Evolutionary conservation across 208 protist genomes (phyloP).

Genomic region (Acanthamoeba lenticulata): DNA sequence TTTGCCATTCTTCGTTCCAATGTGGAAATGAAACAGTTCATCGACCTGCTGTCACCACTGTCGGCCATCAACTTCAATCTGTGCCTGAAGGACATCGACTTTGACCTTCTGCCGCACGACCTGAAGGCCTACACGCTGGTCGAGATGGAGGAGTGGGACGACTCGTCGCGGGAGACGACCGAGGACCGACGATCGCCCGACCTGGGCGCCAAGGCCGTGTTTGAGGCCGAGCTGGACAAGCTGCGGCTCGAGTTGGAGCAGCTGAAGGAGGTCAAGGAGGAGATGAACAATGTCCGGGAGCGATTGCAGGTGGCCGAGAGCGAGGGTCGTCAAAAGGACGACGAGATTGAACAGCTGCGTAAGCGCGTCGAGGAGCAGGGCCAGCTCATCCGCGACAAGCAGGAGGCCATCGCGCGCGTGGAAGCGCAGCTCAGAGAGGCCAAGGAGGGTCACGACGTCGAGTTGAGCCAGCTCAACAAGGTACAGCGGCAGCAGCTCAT

Average conservation of each 20-base stretch:
- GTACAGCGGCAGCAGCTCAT: neutral
- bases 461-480: neutral
- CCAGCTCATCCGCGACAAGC: constrained; percentile 2
- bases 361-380: neutral
- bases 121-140: constrained; percentile 30
- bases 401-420: neutral
- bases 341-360: neutral
- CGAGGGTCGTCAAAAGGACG: neutral
- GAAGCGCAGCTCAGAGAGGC: neutral
- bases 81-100: constrained; percentile 63
- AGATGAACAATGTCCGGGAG: neutral
- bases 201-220: neutral
- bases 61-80: constrained; percentile 22
- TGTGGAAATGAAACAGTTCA: constrained; percentile 3
- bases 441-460: neutral
- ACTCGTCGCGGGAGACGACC: constrained; percentile 26
- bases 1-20: constrained; percentile 14
- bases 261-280: neutral
- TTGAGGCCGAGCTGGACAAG: constrained; percentile 17
- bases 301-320: neutral
- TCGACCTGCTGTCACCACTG: constrained; percentile 28
- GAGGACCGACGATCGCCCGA: constrained; percentile 27
- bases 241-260: neutral
- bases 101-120: constrained; percentile 42
- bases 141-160: constrained; percentile 26